Evolutionary conservation across 2,329 filamentous ascomycete genomes (phyloP).

Genomic region (Colletotrichum somersetense): DNA sequence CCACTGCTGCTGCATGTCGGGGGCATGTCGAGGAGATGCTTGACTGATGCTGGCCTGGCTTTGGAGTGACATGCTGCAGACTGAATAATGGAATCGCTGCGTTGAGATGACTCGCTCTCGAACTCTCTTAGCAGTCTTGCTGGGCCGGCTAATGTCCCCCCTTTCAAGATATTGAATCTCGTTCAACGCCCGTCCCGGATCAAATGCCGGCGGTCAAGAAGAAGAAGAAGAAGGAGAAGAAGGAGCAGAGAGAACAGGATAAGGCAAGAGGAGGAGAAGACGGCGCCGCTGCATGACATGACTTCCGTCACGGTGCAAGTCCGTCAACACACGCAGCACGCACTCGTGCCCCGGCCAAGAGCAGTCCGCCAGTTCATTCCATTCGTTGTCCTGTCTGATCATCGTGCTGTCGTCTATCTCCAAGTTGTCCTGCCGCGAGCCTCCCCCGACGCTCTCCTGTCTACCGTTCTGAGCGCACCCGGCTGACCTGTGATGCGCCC

Average conservation of each 20-base stretch:
- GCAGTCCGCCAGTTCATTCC: not conserved
- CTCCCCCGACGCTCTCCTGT: not conserved
- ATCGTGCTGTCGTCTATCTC: not conserved
- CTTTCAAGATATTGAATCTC: not conserved
- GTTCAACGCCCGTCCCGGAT: no score
- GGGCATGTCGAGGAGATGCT: no score
- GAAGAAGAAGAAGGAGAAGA: not conserved
- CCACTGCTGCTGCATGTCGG: not conserved
- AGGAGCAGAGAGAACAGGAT: not conserved
- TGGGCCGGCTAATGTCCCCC: not conserved
- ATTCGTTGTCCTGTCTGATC: not conserved
- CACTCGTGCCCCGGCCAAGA: not conserved
- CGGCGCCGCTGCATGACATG: not conserved
- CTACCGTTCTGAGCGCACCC: not conserved
- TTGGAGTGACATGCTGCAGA: no score
- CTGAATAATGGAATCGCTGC: no score
- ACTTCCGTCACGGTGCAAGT: not conserved
- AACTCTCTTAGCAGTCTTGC: no score
- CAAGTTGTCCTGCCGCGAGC: not conserved
- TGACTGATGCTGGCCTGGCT: no score
- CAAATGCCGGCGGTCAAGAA: not conserved
- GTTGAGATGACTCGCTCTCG: no score
- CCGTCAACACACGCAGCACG: conserved; percentile 3
- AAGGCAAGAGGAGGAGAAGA: not conserved
- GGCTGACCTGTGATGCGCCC: not conserved